A percentile compares a stretch with the other conserved stretches of the same genome.
These are phyloP conservation scores for Aspergillus melleus DNA, from an alignment of 2,329 filamentous ascomycete species.

Conservation along the genomic window DNA sequence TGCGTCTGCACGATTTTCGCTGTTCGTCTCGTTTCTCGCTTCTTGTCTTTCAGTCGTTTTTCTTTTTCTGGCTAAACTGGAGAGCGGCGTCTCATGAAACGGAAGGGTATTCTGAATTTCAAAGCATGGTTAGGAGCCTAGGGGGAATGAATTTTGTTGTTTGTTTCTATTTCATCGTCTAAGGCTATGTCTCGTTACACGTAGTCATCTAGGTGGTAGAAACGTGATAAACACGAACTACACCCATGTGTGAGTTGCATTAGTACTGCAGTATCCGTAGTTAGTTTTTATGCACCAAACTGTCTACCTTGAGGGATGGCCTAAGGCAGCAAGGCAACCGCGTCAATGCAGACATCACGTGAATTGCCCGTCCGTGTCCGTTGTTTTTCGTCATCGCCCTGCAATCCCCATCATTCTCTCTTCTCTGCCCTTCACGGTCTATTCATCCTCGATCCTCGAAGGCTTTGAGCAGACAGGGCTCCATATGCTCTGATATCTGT, in stretches of 20 bases:
- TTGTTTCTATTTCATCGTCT: conserved; percentile 10
- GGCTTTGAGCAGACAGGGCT: neutral
- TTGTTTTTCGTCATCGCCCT: neutral
- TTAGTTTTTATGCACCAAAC: no score
- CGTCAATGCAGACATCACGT: neutral
- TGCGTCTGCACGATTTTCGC: neutral
- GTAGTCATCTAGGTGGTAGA: conserved; percentile 2
- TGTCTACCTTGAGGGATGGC: no score
- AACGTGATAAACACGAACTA: no score
- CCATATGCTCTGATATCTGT: neutral
- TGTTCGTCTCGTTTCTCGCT: conserved; percentile 8
- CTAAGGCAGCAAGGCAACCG: neutral
- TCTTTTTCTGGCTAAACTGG: conserved; percentile 9
- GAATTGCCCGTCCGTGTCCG: neutral
- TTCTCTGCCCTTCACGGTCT: neutral
- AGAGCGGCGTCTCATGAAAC: conserved; percentile 27
- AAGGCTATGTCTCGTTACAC: neutral
- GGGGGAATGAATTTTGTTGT: conserved; percentile 16
- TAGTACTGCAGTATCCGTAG: no score
- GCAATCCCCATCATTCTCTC: neutral
- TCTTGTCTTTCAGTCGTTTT: conserved; percentile 10
- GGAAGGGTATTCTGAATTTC: conserved; percentile 19
- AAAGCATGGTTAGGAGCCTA: conserved; percentile 31
- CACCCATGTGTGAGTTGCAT: no score
- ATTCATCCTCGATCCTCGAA: neutral